Evolutionary conservation across 371 early-diverging fungal genomes (phyloP), one percentile per base, ranked within the genome.

Genomic region (Mortierella polycephala): DNA sequence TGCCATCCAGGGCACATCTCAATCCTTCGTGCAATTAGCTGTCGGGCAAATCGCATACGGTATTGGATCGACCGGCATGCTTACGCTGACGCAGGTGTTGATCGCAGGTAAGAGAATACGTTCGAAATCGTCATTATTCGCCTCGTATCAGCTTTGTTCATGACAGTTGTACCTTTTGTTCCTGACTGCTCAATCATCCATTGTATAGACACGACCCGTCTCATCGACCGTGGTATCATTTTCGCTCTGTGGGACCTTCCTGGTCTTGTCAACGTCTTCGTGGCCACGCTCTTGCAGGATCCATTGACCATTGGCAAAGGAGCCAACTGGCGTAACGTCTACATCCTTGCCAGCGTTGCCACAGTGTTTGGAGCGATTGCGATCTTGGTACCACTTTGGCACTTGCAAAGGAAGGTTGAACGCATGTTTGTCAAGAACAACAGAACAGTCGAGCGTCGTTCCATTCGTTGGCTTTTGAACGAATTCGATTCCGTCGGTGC

Each of bases 401-500:
- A 67, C 44, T 62, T 82, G 57, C 67, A 84, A 37, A 72, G 61
- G 44, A 70, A 74, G 55, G 67, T 62, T 55, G 66, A 80, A 37
- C 69, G 56, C 64, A 75, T 73, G 55, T 58, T 12, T 14, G 20
- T 20, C 4, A 18, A 51, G n/a, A 18, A 16, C 18, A 51, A 51
- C 14, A n/a, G 14, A 5, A 37, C 10, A 1, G 18, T 46, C 23
- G 49, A 68, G 16, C 69, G 69, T 37, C 64, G 69, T 37, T 56
- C 64, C 10, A 14, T 76, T 39, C 16, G 39, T 5, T 86, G 83
- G 83, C 51, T 80, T 39, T 53, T 69, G 45, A 71, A 72, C 45
- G 84, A 84, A 64, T 71, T 83, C 42, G 85, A 86, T 69, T 55
- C 75, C 5, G 51, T 86, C 37, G 86, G 86, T n/a, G 83, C 82